Percentiles rank a stretch among this genome's conserved stretches.
Conservation (phyloP, 306 rosid species). For the Dalbergia cochinchinensis region DNA sequence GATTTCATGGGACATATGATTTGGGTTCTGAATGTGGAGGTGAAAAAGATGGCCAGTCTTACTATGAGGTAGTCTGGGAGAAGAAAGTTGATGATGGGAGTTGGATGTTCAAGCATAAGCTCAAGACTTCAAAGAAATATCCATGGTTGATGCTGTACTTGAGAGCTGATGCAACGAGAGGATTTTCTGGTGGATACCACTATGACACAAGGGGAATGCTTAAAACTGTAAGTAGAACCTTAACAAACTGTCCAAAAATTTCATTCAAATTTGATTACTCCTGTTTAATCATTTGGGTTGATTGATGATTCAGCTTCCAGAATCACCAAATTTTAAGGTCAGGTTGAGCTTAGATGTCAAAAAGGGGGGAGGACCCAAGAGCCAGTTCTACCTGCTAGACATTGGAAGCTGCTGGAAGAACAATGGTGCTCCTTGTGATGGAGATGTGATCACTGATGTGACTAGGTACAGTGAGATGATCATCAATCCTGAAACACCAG, state of each 20-base stretch:
- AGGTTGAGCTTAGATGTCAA: conserved; percentile 59
- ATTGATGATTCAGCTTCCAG: conserved; percentile 61
- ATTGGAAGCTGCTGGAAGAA: conserved; percentile 84
- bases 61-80: conserved; percentile 70
- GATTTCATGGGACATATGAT: conserved; percentile 71
- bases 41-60: conserved; percentile 51
- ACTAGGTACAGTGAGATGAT: conserved; percentile 77
- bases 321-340: conserved; percentile 70
- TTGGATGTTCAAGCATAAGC: conserved; percentile 67
- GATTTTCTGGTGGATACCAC: conserved; percentile 79
- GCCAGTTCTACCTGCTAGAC: conserved; percentile 74
- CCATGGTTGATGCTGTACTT: conserved; percentile 84
- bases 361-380: conserved; percentile 70
- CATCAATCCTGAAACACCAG: conserved; percentile 62
- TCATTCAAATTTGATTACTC: not conserved
- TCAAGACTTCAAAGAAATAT: conserved; percentile 68
- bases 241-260: not conserved
- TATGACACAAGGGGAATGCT: conserved; percentile 79
- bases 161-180: conserved; percentile 76
- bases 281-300: not conserved
- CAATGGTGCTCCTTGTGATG: conserved; percentile 63
- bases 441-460: conserved; percentile 62
- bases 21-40: conserved; percentile 42
- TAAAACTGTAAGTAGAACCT: conserved; percentile 61
- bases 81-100: conserved; percentile 63